These are phyloP conservation scores for Isoetes taiwanensis DNA, from an alignment of 75 land plant species.

Conservation along the genomic window DNA sequence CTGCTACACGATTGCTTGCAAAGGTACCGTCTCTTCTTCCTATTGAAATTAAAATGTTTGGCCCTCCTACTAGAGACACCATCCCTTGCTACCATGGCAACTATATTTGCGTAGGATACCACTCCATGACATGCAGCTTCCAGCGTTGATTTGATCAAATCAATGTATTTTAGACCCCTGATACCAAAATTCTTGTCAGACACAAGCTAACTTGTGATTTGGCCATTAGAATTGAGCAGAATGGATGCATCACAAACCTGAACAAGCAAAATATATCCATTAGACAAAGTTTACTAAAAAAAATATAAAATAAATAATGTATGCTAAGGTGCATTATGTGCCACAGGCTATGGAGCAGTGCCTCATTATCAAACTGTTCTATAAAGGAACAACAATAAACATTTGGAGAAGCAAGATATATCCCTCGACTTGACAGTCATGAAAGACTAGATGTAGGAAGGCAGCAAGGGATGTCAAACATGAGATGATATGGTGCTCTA, in stretches of 20 bases:
- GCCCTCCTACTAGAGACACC: conserved; percentile 29
- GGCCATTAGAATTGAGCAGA: conserved; percentile 8
- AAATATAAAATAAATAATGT: too few relatives aligned
- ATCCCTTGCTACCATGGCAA: conserved; percentile 16
- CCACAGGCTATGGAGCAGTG: too few relatives aligned
- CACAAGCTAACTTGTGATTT: conserved; percentile 5
- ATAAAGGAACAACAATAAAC: too few relatives aligned
- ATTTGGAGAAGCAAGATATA: too few relatives aligned
- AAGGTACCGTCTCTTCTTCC: conserved; percentile 32
- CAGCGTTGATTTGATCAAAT: conserved; percentile 13
- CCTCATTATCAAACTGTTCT: too few relatives aligned
- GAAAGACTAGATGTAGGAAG: too few relatives aligned
- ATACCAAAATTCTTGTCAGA: conserved; percentile 20
- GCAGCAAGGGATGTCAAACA: too few relatives aligned
- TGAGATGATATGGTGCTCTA: too few relatives aligned
- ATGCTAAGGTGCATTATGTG: too few relatives aligned
- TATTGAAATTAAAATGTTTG: conserved; percentile 29
- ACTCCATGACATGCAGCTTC: conserved; percentile 12
- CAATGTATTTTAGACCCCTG: conserved; percentile 17
- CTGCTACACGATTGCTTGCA: conserved; percentile 20
- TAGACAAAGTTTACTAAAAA: too few relatives aligned
- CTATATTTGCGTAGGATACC: conserved; percentile 21
- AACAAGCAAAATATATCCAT: too few relatives aligned
- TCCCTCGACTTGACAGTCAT: too few relatives aligned
- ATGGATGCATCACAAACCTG: conserved; percentile 32